Evolutionary conservation across 805 yeast genomes (phyloP).

Genomic region (Clavispora carvajalis): DNA sequence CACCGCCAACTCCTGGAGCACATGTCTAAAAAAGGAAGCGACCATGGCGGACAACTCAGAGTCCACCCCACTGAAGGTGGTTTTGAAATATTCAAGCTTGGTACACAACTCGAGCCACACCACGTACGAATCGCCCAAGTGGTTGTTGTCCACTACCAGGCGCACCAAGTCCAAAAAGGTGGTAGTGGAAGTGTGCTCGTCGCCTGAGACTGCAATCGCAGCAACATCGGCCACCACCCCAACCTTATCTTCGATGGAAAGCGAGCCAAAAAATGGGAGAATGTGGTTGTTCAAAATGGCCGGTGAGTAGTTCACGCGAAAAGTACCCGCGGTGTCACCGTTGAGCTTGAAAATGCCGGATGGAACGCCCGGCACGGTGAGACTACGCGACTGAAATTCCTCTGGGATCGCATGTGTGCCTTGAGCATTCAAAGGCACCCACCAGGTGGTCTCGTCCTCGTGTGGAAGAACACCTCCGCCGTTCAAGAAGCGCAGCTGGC

Average conservation of each 20-base stretch:
- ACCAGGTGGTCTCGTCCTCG: constrained; percentile 55
- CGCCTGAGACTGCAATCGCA: constrained; percentile 45
- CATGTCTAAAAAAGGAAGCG: constrained; percentile 25
- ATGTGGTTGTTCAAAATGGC: constrained; percentile 36
- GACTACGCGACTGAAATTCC: constrained; percentile 6
- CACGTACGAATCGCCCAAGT: constrained; percentile 33
- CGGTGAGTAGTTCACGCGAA: constrained; percentile 49
- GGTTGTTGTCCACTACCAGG: constrained; percentile 18
- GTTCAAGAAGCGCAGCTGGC: constrained; percentile 57
- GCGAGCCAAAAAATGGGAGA: constrained; percentile 29
- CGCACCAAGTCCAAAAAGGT: constrained; percentile 41
- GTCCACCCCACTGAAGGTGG: constrained; percentile 29
- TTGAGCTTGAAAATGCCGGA: constrained; percentile 41
- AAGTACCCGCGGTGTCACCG: constrained; percentile 46
- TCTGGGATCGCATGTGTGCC: neutral
- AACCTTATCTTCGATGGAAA: constrained; percentile 46
- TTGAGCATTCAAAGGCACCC: constrained; percentile 42
- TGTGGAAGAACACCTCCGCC: constrained; percentile 56
- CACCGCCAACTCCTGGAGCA: constrained; percentile 29
- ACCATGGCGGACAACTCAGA: constrained; percentile 15
- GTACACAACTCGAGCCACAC: constrained; percentile 53
- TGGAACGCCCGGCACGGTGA: constrained; percentile 2
- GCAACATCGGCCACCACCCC: constrained; percentile 51
- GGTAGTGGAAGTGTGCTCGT: constrained; percentile 27
- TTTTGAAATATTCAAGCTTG: constrained; percentile 30